A percentile compares a stretch with the other conserved stretches of the same genome.
phyloP scores from a whole-genome alignment of 1,139 yeast species.

The Taphrina communis region DNA sequence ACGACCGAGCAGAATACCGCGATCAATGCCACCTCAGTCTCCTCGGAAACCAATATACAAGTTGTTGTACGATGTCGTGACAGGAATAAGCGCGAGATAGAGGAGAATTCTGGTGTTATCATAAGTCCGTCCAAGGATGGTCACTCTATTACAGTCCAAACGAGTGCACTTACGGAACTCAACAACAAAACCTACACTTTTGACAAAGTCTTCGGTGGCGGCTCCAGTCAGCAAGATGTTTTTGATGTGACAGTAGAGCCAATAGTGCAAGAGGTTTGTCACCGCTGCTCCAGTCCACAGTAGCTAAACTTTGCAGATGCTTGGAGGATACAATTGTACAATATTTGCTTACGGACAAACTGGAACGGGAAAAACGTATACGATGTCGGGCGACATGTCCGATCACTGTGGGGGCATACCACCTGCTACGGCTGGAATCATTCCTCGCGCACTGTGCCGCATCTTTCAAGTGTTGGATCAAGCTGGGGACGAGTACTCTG shows the following conservation, averaged over 20 bases:
- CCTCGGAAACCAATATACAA: constrained; percentile 59
- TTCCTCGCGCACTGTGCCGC: constrained; percentile 66
- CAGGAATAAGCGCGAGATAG: constrained; percentile 71
- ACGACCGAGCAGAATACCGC: constrained; percentile 14
- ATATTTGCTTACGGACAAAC: constrained; percentile 89
- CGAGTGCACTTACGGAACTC: constrained; percentile 49
- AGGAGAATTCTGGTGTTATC: constrained; percentile 73
- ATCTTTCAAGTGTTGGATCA: constrained; percentile 58
- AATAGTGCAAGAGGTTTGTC: constrained; percentile 58
- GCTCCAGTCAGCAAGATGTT: constrained; percentile 67
- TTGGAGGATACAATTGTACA: constrained; percentile 66
- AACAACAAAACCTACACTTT: constrained; percentile 62
- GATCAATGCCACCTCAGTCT: constrained; percentile 3
- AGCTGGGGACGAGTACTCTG: constrained; percentile 60
- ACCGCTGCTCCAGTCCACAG: constrained; percentile 11
- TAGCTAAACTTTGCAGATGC: constrained; percentile 24
- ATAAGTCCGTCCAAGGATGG: constrained; percentile 52
- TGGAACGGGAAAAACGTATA: constrained; percentile 84
- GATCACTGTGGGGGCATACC: constrained; percentile 44
- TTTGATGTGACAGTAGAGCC: constrained; percentile 68
- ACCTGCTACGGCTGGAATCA: constrained; percentile 63
- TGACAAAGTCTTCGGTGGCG: constrained; percentile 76
- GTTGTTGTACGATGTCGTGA: constrained; percentile 91
- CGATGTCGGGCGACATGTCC: constrained; percentile 76
- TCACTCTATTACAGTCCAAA: constrained; percentile 50